These are phyloP conservation scores for Niveomyces coronatus DNA, from an alignment of 2,329 filamentous ascomycete species.

Conservation along the genomic window DNA sequence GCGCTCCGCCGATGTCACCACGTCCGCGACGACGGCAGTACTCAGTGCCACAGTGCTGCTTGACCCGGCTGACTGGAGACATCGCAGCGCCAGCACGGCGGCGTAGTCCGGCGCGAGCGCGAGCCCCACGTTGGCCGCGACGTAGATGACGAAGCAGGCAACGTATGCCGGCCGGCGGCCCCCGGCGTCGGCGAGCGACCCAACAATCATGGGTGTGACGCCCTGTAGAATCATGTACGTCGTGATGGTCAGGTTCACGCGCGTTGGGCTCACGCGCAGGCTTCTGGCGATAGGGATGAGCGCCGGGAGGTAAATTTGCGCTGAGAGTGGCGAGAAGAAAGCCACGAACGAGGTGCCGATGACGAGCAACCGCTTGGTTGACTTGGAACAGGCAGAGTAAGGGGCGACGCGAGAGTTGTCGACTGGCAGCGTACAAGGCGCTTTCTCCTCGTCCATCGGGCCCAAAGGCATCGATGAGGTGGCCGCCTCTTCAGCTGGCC, in stretches of 20 bases:
- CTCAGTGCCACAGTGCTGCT: slow-evolving; percentile 49
- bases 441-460: not conserved
- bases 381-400: slow-evolving; percentile 29
- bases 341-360: slow-evolving; percentile 27
- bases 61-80: slow-evolving; percentile 47
- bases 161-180: slow-evolving; percentile 46
- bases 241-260: slow-evolving; percentile 42
- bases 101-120: slow-evolving; percentile 38
- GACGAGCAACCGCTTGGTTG: slow-evolving; percentile 32
- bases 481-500: no score
- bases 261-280: slow-evolving; percentile 29
- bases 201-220: slow-evolving; percentile 46
- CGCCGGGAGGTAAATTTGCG: slow-evolving; percentile 45
- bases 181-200: slow-evolving; percentile 42
- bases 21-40: slow-evolving; percentile 51
- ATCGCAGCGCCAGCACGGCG: slow-evolving; percentile 42
- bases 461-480: no score
- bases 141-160: slow-evolving; percentile 41
- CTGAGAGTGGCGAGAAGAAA: slow-evolving; percentile 36
- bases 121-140: slow-evolving; percentile 43
- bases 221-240: slow-evolving; percentile 52
- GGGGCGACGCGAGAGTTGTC: no score
- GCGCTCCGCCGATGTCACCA: slow-evolving; percentile 51
- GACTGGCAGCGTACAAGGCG: no score
- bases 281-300: slow-evolving; percentile 37